Evolutionary conservation across 179 eudicot genomes (phyloP), one percentile per base, ranked within the genome.

Genomic region (Monotropa hypopitys): DNA sequence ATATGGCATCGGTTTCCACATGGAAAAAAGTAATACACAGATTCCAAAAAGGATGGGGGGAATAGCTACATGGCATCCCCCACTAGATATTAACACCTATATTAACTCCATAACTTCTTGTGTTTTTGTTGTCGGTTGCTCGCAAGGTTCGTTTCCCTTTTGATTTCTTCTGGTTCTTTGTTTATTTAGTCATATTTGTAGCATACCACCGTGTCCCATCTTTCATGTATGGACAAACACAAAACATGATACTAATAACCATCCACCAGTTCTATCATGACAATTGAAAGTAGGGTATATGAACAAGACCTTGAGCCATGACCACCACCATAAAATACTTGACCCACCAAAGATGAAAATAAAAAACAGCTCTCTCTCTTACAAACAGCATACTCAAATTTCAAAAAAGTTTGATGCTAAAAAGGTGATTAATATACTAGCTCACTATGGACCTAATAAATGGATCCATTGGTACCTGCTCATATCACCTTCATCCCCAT

Each of bases 381-480:
- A 5, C 20, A 53, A 26, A 7, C 32, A 56, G 10, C n/a, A 38
- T 1, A 4, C 20, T 40, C 3, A 50, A 38, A 40, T 33, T 10
- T 23, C 45, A 68, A 0, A 40, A 20, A n/a, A 68, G 49, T n/a
- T 20, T 9, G 33, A 18, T 18, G 6, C 28, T 1, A 67, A 20
- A 20, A 38, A 67, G 0, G 23, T 38, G 23, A 67, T 67, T 7
- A 18, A 67, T 18, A 67, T 38, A 16, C 20, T 20, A 42, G 49
- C 50, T 42, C 50, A 68, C 18, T 42, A 28, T 15, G 32, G 8
- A 45, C 51, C 70, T 16, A 7, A 42, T 21, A 11, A 66, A 23
- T 21, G 8, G 32, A 74, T 4, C 46, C 33, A 4, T 4, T n/a
- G 62, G 78, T 78, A 91, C 91, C 97, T 84, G 76, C 68, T 70